Evolutionary conservation across 1,284 basidiomycete genomes (phyloP).

Genomic region (Cystobasidium sp.): DNA sequence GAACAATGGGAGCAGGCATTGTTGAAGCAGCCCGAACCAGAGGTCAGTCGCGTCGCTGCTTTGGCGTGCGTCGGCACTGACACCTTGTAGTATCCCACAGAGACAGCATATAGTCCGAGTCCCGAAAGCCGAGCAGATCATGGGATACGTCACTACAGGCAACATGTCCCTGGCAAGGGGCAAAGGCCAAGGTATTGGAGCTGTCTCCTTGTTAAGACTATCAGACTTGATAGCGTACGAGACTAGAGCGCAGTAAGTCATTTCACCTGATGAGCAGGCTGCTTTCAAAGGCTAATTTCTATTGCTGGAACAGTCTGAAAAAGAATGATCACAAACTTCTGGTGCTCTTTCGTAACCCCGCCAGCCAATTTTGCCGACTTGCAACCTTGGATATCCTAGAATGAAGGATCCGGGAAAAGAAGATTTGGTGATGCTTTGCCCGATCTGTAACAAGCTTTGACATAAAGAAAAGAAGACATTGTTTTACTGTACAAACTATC

Average conservation of each 20-base stretch:
- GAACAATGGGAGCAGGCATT: too few species aligned
- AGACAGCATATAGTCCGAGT: constrained; percentile 30
- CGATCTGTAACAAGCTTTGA: too few species aligned
- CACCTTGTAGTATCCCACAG: not conserved
- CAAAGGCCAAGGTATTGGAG: constrained; percentile 72
- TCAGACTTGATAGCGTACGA: constrained; percentile 60
- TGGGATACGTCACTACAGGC: constrained; percentile 81
- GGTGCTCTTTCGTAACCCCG: constrained; percentile 49
- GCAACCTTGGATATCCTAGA: constrained; percentile 45
- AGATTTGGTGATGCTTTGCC: not conserved
- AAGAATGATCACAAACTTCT: constrained; percentile 25
- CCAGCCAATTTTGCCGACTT: constrained; percentile 45
- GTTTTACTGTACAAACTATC: too few species aligned
- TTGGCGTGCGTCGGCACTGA: too few species aligned
- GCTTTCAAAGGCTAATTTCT: not conserved
- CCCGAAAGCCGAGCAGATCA: constrained; percentile 59
- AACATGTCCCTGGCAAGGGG: constrained; percentile 77
- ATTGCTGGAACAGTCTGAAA: not conserved
- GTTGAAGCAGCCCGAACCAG: too few species aligned
- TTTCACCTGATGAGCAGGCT: not conserved
- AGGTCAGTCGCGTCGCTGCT: too few species aligned
- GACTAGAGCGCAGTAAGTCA: constrained; percentile 31
- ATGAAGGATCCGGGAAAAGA: not conserved
- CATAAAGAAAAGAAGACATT: too few species aligned
- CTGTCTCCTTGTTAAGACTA: constrained; percentile 66